Conservation (phyloP, 345 rosid genomes). For the Limnanthes douglasii region DNA sequence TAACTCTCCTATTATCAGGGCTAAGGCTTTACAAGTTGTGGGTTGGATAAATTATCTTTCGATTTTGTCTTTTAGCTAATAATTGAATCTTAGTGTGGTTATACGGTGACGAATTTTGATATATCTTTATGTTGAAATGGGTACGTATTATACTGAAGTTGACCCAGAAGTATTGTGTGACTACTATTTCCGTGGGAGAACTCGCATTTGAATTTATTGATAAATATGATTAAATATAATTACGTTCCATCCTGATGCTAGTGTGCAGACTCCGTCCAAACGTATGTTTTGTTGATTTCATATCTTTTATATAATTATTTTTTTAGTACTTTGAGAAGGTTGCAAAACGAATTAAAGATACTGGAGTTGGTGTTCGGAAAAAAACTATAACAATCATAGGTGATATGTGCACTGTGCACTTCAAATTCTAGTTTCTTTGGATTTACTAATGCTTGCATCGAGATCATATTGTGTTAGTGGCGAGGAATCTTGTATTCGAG, state of each 20-base stretch:
- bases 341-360: constrained; percentile 96
- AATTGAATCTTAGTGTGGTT: constrained; percentile 5
- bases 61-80: neutral
- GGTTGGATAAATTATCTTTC: constrained; percentile 16
- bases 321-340: constrained; percentile 94
- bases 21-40: constrained; percentile 91
- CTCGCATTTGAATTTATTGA: constrained; percentile 98
- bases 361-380: constrained; percentile 96
- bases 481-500: constrained; percentile 96
- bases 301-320: constrained; percentile 2
- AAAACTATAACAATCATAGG: constrained; percentile 90
- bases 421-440: constrained; percentile 72
- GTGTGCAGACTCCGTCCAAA: constrained; percentile 47
- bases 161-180: constrained; percentile 96
- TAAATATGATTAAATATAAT: no score
- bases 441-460: constrained; percentile 78
- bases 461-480: constrained; percentile 88
- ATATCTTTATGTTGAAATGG: constrained; percentile 32
- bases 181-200: constrained; percentile 92
- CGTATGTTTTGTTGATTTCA: constrained; percentile 3
- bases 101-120: constrained; percentile 3
- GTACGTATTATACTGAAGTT: constrained; percentile 87
- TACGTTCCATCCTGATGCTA: constrained; percentile 96
- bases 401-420: constrained; percentile 97
- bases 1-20: constrained; percentile 89